Evolutionary conservation across 768 basidiomycete species (phyloP).

Genomic region (Lentinus brumalis): DNA sequence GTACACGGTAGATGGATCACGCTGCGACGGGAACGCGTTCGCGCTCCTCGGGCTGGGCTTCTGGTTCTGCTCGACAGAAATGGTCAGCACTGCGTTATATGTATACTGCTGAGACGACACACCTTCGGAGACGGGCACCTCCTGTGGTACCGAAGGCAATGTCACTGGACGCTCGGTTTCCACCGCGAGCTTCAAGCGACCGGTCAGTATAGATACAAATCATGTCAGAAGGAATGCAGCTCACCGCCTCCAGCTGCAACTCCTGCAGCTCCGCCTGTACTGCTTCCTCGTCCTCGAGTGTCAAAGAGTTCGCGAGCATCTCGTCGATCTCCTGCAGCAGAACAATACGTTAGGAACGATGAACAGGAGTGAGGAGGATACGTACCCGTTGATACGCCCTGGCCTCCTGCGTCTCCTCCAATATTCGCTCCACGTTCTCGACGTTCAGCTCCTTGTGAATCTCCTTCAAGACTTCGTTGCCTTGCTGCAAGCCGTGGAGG

Average conservation of each 20-base stretch:
- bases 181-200: background rate
- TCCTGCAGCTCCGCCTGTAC: constrained; percentile 81
- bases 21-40: constrained; percentile 34
- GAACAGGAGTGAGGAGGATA: constrained; percentile 5
- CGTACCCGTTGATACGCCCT: constrained; percentile 86
- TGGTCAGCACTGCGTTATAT: background rate
- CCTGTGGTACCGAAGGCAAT: constrained; percentile 58
- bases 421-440: constrained; percentile 89
- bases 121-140: constrained; percentile 45
- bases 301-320: constrained; percentile 79
- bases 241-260: constrained; percentile 65
- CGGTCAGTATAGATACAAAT: background rate
- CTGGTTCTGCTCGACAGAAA: background rate
- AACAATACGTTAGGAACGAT: constrained; percentile 5
- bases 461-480: constrained; percentile 90
- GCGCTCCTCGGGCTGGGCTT: constrained; percentile 1
- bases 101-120: background rate
- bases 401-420: constrained; percentile 93
- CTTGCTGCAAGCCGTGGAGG: constrained; percentile 89
- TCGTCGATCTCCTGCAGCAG: constrained; percentile 82
- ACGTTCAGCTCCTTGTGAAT: constrained; percentile 93
- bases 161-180: constrained; percentile 33
- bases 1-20: constrained; percentile 14
- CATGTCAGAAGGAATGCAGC: constrained; percentile 22
- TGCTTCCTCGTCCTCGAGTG: constrained; percentile 89